Evolutionary conservation across 805 yeast species (phyloP), one percentile per base, ranked within the genome.

Genomic region (Candida maesae): DNA sequence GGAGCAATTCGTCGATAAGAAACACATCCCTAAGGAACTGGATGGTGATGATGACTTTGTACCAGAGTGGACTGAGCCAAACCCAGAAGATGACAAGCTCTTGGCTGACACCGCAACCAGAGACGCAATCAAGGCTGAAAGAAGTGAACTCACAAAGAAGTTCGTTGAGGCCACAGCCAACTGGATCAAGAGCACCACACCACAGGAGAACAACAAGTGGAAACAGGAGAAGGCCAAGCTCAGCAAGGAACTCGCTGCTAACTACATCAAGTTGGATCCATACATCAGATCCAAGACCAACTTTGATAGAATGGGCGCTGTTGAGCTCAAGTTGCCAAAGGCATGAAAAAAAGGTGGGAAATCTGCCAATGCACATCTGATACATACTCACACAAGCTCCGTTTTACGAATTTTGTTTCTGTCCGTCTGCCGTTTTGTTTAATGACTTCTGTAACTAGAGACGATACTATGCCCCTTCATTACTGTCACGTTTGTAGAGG

Each of bases 281-380:
- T 89, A 84, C 50, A 62, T 88, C 36, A 80, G 99, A 62, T 78
- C 83, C 32, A 79, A 89, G 49, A 79, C 89, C 29, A 66, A 80
- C 30, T 86, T 78, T 56, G 99, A 93, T 63, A 76, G 95, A 54
- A 74, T 41, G 90, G 93, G n/a, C 48, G 33, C 42, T 33, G 31
- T 55, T 19, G 30, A 44, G 9, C 5, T 36, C 19, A 30, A 18
- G 18, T 16, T 28, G 19, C 31, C 31, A 7, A 26, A n/a, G 12
- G 29, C n/a, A 9, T 26, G 15, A n/a, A 13, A 6, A 26, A 9
- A n/a, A 6, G 15, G n/a, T n/a, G n/a, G n/a, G n/a, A n/a, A n/a
- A n/a, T n/a, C n/a, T n/a, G n/a, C n/a, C n/a, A n/a, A n/a, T n/a
- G n/a, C n/a, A n/a, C n/a, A n/a, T n/a, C n/a, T n/a, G n/a, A n/a